Percentiles rank a stretch among this genome's conserved stretches.
phyloP scores from a whole-genome alignment of 2,329 filamentous ascomycete species.

The Xylaria sp. region DNA sequence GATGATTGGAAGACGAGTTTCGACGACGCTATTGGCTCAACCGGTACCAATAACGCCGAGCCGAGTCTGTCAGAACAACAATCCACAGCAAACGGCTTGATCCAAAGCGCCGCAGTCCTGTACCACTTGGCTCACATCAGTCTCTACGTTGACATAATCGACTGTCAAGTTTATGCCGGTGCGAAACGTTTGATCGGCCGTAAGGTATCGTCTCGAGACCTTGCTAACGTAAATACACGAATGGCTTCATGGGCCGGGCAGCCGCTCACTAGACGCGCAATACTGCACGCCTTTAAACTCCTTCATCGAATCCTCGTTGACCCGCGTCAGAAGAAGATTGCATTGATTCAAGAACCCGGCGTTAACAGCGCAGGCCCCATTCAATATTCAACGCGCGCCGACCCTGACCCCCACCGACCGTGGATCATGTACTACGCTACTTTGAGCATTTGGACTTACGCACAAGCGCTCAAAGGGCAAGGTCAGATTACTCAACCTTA shows the following conservation, averaged over 20 bases:
- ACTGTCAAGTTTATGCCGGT: constrained; percentile 89
- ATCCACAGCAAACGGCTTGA: constrained; percentile 68
- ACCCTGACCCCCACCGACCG: constrained; percentile 83
- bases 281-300: constrained; percentile 85
- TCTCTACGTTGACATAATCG: constrained; percentile 86
- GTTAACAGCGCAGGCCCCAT: constrained; percentile 51
- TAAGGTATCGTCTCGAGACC: constrained; percentile 79
- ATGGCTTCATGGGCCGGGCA: constrained; percentile 84
- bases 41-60: constrained; percentile 51
- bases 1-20: constrained; percentile 90
- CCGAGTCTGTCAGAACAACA: constrained; percentile 58
- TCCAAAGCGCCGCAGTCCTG: constrained; percentile 81
- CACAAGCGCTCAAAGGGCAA: constrained; percentile 72
- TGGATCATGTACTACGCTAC: constrained; percentile 93
- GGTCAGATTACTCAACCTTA: constrained; percentile 64
- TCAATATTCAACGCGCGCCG: constrained; percentile 78
- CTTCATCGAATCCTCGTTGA: constrained; percentile 77
- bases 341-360: constrained; percentile 41
- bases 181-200: constrained; percentile 80
- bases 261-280: constrained; percentile 79
- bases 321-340: constrained; percentile 53
- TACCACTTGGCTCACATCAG: constrained; percentile 91
- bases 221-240: constrained; percentile 75
- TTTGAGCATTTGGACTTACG: constrained; percentile 88
- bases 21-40: constrained; percentile 70